Evolutionary conservation across 1,284 basidiomycete species (phyloP).

Genomic region (Cutaneotrichosporon sp.): DNA sequence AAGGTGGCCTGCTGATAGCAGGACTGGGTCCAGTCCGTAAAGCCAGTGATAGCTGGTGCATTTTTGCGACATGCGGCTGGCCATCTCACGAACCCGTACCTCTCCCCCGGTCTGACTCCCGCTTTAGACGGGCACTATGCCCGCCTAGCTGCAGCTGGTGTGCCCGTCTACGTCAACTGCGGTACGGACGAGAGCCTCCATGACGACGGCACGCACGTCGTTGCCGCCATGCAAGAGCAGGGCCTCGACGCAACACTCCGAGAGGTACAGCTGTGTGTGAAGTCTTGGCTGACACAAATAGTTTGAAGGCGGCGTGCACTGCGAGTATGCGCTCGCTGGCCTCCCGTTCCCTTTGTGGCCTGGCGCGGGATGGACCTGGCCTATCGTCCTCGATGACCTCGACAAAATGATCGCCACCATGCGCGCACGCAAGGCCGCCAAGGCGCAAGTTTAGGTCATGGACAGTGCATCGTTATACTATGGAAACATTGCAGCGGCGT

Average conservation of each 20-base stretch:
- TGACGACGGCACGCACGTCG: constrained; percentile 5
- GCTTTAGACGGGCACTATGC: constrained; percentile 5
- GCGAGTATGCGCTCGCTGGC: constrained; percentile 12
- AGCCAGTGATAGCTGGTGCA: background rate
- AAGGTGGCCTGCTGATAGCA: background rate
- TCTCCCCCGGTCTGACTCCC: constrained; percentile 10
- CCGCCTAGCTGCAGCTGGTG: constrained; percentile 9
- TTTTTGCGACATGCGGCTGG: constrained; percentile 5
- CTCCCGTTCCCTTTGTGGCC: constrained; percentile 5
- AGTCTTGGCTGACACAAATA: background rate
- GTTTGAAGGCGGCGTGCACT: constrained; percentile 10
- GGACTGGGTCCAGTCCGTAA: constrained; percentile 8
- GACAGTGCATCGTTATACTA: too few species aligned
- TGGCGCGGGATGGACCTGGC: constrained; percentile 13
- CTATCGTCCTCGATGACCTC: constrained; percentile 4
- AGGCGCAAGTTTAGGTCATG: too few species aligned
- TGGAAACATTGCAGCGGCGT: too few species aligned
- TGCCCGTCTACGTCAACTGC: constrained; percentile 9
- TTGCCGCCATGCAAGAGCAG: constrained; percentile 3
- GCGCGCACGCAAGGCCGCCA: background rate
- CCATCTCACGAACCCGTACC: constrained; percentile 5
- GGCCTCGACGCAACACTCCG: constrained; percentile 8
- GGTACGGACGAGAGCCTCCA: constrained; percentile 12
- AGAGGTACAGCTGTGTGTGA: background rate
- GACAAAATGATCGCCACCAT: background rate